Conservation (phyloP, 805 yeast species). For the Candida takata region DNA sequence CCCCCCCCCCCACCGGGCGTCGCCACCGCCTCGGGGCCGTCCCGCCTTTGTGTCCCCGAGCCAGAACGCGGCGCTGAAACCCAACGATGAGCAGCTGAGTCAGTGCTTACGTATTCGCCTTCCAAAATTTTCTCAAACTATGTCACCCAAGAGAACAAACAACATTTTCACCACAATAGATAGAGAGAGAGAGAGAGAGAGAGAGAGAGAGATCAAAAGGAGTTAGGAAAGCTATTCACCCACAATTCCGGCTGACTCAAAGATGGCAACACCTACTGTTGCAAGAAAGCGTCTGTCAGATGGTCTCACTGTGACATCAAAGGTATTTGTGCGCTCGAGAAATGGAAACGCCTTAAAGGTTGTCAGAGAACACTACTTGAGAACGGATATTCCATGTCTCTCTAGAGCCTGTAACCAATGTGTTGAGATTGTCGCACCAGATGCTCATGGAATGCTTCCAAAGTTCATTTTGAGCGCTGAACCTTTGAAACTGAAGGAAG, state of each 20-base stretch:
- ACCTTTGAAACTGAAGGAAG: conserved; percentile 43
- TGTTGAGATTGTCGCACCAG: conserved; percentile 43
- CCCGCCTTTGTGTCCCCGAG: too few species aligned
- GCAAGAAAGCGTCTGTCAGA: conserved; percentile 35
- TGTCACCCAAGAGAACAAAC: background rate
- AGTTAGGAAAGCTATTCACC: too few species aligned
- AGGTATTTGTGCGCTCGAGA: conserved; percentile 86
- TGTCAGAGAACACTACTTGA: conserved; percentile 88
- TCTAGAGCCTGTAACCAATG: conserved; percentile 67
- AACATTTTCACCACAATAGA: too few species aligned
- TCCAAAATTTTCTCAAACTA: too few species aligned
- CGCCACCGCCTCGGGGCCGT: too few species aligned
- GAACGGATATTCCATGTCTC: conserved; percentile 89
- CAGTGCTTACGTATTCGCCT: too few species aligned
- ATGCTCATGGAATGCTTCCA: conserved; percentile 62
- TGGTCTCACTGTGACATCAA: conserved; percentile 66
- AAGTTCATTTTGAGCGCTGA: conserved; percentile 54
- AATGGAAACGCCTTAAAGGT: conserved; percentile 87
- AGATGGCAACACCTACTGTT: conserved; percentile 10
- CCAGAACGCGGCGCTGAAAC: too few species aligned
- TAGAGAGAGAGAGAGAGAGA: too few species aligned
- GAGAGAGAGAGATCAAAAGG: too few species aligned
- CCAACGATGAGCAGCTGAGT: too few species aligned
- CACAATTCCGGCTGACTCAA: too few species aligned
- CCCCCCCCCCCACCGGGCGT: too few species aligned